A percentile compares a stretch with the other conserved stretches of the same genome.
phyloP scores from a whole-genome alignment of 2,329 filamentous ascomycete genomes.

The Fusarium subtropicale region DNA sequence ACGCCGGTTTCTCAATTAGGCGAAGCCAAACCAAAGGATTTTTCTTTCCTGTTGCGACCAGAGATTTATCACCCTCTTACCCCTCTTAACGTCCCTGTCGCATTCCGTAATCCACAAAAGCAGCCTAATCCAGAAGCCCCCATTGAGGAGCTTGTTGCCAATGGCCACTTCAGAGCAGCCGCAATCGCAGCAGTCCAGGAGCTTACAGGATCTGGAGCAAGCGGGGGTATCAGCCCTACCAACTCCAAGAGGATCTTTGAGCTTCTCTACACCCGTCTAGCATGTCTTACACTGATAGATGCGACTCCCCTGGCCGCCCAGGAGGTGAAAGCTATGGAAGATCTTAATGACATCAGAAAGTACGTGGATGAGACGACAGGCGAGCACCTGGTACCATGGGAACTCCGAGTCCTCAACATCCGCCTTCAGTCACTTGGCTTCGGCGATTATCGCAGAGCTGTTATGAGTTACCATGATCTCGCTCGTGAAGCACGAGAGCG shows the following conservation, averaged over 20 bases:
- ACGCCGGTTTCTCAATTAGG: constrained; percentile 49
- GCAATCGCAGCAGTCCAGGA: constrained; percentile 75
- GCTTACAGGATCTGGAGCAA: constrained; percentile 63
- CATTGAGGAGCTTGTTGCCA: constrained; percentile 73
- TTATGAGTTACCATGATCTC: constrained; percentile 92
- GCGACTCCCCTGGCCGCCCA: constrained; percentile 76
- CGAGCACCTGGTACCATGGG: constrained; percentile 84
- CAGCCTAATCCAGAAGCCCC: constrained; percentile 73
- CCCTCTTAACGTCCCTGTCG: constrained; percentile 66
- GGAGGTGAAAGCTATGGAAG: constrained; percentile 72
- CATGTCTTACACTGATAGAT: constrained; percentile 83
- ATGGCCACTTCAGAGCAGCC: constrained; percentile 83
- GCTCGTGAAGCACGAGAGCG: constrained; percentile 78
- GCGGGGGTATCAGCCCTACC: constrained; percentile 59
- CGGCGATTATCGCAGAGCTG: constrained; percentile 82
- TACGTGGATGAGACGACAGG: constrained; percentile 67
- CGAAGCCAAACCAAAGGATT: constrained; percentile 68
- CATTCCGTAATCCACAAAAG: constrained; percentile 77
- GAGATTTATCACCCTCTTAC: constrained; percentile 87
- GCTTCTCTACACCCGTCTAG: constrained; percentile 83
- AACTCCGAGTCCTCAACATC: constrained; percentile 83
- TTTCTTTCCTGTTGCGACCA: constrained; percentile 82
- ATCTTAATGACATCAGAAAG: constrained; percentile 66
- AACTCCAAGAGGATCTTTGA: constrained; percentile 77
- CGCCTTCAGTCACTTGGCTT: constrained; percentile 88